phyloP scores from a whole-genome alignment of 2,329 filamentous ascomycete species.

The Cercospora sp. region DNA sequence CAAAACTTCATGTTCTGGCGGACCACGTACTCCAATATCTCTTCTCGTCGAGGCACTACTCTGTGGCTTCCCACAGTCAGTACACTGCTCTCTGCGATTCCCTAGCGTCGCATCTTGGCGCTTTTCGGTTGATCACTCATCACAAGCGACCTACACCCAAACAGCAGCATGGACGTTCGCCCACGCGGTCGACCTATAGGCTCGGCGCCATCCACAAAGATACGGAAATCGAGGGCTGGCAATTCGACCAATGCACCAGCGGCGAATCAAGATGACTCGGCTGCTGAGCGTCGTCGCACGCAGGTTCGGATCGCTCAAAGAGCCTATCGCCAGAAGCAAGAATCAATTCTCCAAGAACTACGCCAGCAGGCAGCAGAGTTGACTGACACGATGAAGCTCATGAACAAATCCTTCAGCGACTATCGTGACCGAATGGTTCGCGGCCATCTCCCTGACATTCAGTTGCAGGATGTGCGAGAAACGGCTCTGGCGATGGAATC shows the following conservation, averaged over 20 bases:
- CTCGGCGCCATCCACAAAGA: slow-evolving; percentile 6
- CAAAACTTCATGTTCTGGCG: too few species aligned
- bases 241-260: slow-evolving; percentile 11
- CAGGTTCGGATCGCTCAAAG: slow-evolving; percentile 85
- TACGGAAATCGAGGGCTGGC: slow-evolving; percentile 18
- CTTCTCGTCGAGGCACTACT: too few species aligned
- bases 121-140: neutral
- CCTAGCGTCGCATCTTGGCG: neutral
- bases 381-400: slow-evolving; percentile 68
- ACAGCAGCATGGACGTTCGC: neutral
- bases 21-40: too few species aligned
- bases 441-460: slow-evolving; percentile 21
- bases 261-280: slow-evolving; percentile 69
- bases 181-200: neutral
- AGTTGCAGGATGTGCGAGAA: slow-evolving; percentile 29
- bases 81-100: too few species aligned
- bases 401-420: slow-evolving; percentile 69
- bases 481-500: slow-evolving; percentile 22
- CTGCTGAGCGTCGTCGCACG: slow-evolving; percentile 75
- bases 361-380: slow-evolving; percentile 69
- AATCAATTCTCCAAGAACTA: slow-evolving; percentile 72
- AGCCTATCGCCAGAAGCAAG: slow-evolving; percentile 82
- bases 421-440: slow-evolving; percentile 25
- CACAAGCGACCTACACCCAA: neutral
- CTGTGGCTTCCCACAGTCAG: too few species aligned